Base-by-base conservation (phyloP, 2,329 filamentous ascomycete species). In the Fusarium nodosum region DNA sequence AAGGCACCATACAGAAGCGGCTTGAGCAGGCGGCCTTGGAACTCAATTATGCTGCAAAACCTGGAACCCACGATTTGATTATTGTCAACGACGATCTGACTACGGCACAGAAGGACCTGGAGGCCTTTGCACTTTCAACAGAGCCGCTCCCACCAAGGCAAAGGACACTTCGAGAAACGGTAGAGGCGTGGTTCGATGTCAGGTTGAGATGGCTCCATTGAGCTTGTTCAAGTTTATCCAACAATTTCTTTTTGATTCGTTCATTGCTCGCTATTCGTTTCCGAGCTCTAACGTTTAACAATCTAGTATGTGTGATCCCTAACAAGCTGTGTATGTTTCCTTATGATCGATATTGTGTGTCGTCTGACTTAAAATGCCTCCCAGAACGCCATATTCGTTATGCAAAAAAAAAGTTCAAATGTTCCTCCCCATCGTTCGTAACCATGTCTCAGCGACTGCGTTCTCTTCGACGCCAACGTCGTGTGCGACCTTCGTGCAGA, bases 401-500 rank as follows among this genome's bases (percentile, higher is more conserved):
- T 56, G 26, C 44, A 24, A 44, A 34, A 38, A 45, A 38, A 45
- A 45, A 60, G 5, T 16, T 12, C 39, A 36, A 20, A 38, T n/a
- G 20, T 12, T 38, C 2, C 5, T n/a, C 22, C 13, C 7, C 24
- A 22, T 41, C 1, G 16, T 18, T 24, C 24, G 8, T 26, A 8
- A 13, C 26, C 31, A 34, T 4, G 13, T 9, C 0, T 36, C 15
- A 46, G 24, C 44, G 33, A 7, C 61, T 26, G 11, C 31, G 22
- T 1, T 55, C 51, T 16, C 42, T 24, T 6, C 44, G 33, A 20
- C 65, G 64, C 11, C 41, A 65, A 2, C 56, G 61, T 11, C 66
- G 66, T 16, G 52, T 50, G 7, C 60, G 60, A 10, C 66, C 51
- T 33, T 69, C 39, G 16, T 69, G 66, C 18, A 69, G 24, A 0